These are phyloP conservation scores for Alternaria consortialis DNA, from an alignment of 2,329 filamentous ascomycete genomes.

Conservation along the genomic window DNA sequence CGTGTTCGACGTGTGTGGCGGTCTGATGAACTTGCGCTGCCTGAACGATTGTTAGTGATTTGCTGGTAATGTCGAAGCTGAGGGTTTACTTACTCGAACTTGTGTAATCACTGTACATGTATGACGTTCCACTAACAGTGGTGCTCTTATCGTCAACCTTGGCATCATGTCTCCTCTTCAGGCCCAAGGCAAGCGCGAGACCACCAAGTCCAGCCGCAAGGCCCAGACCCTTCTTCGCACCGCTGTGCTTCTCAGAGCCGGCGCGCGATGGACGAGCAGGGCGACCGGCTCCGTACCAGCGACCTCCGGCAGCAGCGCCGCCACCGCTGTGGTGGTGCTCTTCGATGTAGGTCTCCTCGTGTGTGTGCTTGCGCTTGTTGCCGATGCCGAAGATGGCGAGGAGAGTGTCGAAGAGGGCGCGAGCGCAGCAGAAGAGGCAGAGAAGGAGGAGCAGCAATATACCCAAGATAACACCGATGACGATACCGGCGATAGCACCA, in stretches of 20 bases:
- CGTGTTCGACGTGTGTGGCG: conserved; percentile 52
- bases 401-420: conserved; percentile 65
- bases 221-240: conserved; percentile 49
- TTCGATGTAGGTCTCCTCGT: conserved; percentile 70
- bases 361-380: conserved; percentile 55
- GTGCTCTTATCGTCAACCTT: conserved; percentile 56
- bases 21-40: conserved; percentile 56
- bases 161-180: conserved; percentile 55
- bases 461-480: conserved; percentile 75
- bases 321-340: conserved; percentile 70
- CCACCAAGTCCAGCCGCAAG: conserved; percentile 56
- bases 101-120: conserved; percentile 58
- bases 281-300: conserved; percentile 57
- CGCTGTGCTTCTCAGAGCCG: conserved; percentile 44
- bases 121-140: conserved; percentile 50
- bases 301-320: conserved; percentile 63
- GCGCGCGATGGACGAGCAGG: conserved; percentile 48
- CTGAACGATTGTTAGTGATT: conserved; percentile 41
- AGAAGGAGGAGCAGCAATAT: conserved; percentile 72
- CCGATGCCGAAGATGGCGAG: conserved; percentile 69
- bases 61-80: not conserved
- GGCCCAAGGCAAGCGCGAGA: conserved; percentile 55
- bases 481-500: conserved; percentile 82
- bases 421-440: conserved; percentile 75
- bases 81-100: conserved; percentile 56